These are phyloP conservation scores for Colletotrichum costaricense DNA, from an alignment of 2,329 filamentous ascomycete species.

Conservation along the genomic window DNA sequence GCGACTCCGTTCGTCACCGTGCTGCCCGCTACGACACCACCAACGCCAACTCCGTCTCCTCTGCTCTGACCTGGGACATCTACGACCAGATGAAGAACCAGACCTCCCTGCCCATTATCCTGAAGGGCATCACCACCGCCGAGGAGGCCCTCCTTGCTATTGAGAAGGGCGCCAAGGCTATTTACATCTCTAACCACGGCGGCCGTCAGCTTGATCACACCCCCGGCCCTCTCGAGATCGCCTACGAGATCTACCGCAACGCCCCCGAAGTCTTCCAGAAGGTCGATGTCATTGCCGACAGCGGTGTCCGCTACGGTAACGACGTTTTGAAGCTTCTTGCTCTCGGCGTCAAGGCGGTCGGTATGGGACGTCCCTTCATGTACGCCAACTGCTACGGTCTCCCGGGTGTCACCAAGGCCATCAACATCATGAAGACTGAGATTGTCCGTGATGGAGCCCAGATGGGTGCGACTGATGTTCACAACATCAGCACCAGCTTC, in stretches of 20 bases:
- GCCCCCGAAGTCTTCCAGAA: slow-evolving; percentile 49
- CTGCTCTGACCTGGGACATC: slow-evolving; percentile 40
- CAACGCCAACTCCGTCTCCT: slow-evolving; percentile 35
- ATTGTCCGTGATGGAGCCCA: slow-evolving; percentile 50
- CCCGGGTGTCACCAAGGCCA: slow-evolving; percentile 57
- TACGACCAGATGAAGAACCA: slow-evolving; percentile 44
- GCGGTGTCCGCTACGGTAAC: slow-evolving; percentile 51
- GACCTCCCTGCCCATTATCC: slow-evolving; percentile 49
- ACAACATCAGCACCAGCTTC: slow-evolving; percentile 39
- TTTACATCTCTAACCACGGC: slow-evolving; percentile 55
- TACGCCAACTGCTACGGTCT: slow-evolving; percentile 62
- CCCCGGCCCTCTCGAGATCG: slow-evolving; percentile 46
- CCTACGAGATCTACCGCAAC: slow-evolving; percentile 47
- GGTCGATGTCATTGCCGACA: slow-evolving; percentile 50
- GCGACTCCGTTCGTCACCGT: slow-evolving; percentile 37
- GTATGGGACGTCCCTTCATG: slow-evolving; percentile 60
- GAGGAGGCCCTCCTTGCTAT: slow-evolving; percentile 49
- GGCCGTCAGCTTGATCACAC: slow-evolving; percentile 54
- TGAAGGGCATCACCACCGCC: slow-evolving; percentile 51
- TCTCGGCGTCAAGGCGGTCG: slow-evolving; percentile 52
- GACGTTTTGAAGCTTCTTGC: slow-evolving; percentile 54
- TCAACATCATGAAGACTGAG: slow-evolving; percentile 61
- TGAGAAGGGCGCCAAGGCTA: slow-evolving; percentile 46
- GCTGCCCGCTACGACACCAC: slow-evolving; percentile 39
- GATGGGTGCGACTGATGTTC: slow-evolving; percentile 44